phyloP scores from a whole-genome alignment of 345 rosid species.

The Balakata baccata region DNA sequence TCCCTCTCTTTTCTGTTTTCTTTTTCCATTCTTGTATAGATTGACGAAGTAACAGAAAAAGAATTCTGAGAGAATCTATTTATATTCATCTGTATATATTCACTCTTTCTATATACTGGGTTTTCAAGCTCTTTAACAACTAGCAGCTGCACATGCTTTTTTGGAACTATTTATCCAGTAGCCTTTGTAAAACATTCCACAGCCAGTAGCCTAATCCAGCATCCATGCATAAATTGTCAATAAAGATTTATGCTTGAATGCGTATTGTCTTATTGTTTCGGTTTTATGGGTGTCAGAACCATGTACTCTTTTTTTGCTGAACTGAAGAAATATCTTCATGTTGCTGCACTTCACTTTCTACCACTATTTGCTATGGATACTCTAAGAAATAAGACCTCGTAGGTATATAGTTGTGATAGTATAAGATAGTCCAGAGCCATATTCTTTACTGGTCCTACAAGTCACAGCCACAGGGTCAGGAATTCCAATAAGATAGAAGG shows the following conservation, averaged over 20 bases:
- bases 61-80: too few species aligned
- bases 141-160: not conserved
- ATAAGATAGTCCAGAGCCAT: not conserved
- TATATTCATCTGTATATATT: too few species aligned
- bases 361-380: not conserved
- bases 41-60: too few species aligned
- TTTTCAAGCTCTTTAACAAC: not conserved
- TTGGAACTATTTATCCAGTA: not conserved
- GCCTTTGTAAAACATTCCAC: not conserved
- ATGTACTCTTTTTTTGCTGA: not conserved
- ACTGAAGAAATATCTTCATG: not conserved
- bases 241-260: not conserved
- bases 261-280: not conserved
- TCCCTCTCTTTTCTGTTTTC: too few species aligned
- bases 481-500: not conserved
- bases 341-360: not conserved
- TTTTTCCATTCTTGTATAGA: not conserved
- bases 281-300: not conserved
- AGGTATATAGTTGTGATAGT: not conserved
- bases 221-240: not conserved
- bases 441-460: not conserved
- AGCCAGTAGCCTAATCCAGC: not conserved
- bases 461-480: not conserved
- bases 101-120: too few species aligned
- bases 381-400: not conserved